phyloP scores from a whole-genome alignment of 352 stramenopile species.

The Phytophthora multivora region DNA sequence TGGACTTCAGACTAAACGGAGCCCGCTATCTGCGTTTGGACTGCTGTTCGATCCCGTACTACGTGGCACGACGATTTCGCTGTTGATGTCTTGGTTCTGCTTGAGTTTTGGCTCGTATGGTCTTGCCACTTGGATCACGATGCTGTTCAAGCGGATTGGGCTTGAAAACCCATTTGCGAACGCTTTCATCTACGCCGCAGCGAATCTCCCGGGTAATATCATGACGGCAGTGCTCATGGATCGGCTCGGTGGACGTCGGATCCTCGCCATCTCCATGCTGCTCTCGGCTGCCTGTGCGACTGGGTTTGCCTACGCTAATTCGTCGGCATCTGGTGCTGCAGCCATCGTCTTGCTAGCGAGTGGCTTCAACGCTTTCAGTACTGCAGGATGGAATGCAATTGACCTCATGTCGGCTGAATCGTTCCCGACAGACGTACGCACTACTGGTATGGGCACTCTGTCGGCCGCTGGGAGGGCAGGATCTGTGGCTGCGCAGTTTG shows the following conservation, averaged over 20 bases:
- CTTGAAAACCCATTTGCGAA: conserved; percentile 91
- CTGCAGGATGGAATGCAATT: conserved; percentile 91
- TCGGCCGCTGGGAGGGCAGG: conserved; percentile 81
- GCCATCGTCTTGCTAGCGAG: conserved; percentile 84
- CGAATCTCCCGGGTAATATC: conserved; percentile 92
- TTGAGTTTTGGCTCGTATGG: conserved; percentile 90
- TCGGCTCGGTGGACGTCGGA: conserved; percentile 58
- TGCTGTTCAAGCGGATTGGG: conserved; percentile 91
- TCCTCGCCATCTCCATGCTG: conserved; percentile 81
- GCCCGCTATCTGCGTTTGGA: conserved; percentile 31
- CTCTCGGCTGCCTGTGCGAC: conserved; percentile 64
- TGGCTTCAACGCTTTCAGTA: conserved; percentile 92
- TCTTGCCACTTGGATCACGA: conserved; percentile 94
- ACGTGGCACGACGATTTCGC: conserved; percentile 59
- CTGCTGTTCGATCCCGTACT: conserved; percentile 66
- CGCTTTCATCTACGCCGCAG: conserved; percentile 91
- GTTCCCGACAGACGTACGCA: conserved; percentile 90
- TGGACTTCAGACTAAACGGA: conserved; percentile 25
- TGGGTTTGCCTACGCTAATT: conserved; percentile 77
- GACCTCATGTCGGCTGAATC: conserved; percentile 91
- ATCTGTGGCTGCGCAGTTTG: conserved; percentile 91
- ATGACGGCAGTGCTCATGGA: conserved; percentile 79
- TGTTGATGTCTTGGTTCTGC: conserved; percentile 75
- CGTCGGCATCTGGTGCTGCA: conserved; percentile 35
- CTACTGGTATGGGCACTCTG: conserved; percentile 90